Percentiles rank a stretch among this genome's conserved stretches.
phyloP scores from a whole-genome alignment of 176 grass and related monocot genomes.

The Echinochloa phyllopogon region DNA sequence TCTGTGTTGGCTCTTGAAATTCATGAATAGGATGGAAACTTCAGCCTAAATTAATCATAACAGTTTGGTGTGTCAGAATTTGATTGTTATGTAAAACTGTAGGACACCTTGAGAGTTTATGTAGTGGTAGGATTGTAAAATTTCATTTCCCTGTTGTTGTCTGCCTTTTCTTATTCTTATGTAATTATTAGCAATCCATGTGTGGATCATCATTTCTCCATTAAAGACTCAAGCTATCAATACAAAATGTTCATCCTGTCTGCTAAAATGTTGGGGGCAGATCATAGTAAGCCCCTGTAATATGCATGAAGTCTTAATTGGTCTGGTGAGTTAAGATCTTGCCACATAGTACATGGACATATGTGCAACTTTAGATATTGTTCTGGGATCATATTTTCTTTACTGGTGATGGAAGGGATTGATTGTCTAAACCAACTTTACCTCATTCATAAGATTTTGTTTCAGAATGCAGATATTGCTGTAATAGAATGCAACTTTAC shows the following conservation, averaged over 20 bases:
- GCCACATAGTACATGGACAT: not conserved
- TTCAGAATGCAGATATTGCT: slow-evolving; percentile 2
- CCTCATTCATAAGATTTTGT: slow-evolving; percentile 16
- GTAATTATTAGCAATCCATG: not conserved
- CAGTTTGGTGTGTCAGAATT: not conserved
- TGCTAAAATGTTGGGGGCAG: not conserved
- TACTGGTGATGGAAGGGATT: not conserved
- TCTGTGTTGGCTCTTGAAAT: not conserved
- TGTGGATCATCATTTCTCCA: not conserved
- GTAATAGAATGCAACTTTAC: not conserved
- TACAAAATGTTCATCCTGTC: not conserved
- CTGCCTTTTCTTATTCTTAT: not conserved
- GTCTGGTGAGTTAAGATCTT: not conserved
- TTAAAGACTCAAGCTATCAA: not conserved
- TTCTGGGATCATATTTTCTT: not conserved
- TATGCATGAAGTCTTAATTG: not conserved
- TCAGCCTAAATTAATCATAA: not conserved
- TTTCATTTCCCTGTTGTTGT: not conserved
- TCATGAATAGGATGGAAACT: slow-evolving; percentile 10
- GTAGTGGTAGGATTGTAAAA: not conserved
- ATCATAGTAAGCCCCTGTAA: not conserved
- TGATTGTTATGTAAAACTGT: not conserved
- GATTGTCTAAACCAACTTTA: too few relatives aligned
- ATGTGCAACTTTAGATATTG: not conserved
- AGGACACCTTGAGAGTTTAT: not conserved